Percentiles rank a stretch among this genome's conserved stretches.
These are phyloP conservation scores for Gossypium lobatum DNA, from an alignment of 441 rosid species.

Conservation along the genomic window DNA sequence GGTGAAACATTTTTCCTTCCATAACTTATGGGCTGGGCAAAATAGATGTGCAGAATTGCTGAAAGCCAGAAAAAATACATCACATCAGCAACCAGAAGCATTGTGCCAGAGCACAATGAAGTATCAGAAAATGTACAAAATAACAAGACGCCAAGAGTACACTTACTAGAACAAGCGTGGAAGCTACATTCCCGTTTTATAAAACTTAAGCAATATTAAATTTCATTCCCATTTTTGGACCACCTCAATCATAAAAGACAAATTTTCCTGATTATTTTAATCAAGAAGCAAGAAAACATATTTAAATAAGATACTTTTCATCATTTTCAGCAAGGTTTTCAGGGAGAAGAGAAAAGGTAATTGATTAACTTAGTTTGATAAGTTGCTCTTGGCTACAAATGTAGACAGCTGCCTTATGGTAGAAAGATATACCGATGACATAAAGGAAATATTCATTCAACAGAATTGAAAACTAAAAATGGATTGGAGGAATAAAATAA, in stretches of 20 bases:
- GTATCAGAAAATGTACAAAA: neutral
- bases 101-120: neutral
- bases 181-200: neutral
- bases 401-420: neutral
- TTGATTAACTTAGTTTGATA: neutral
- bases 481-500: neutral
- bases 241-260: neutral
- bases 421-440: neutral
- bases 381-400: neutral
- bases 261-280: neutral
- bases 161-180: neutral
- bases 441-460: neutral
- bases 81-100: neutral
- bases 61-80: slow-evolving; percentile 3
- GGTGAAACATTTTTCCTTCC: neutral
- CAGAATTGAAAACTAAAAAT: neutral
- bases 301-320: neutral
- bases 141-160: neutral
- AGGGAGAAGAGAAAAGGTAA: neutral
- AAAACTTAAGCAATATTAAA: neutral
- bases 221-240: neutral
- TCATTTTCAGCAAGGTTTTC: neutral
- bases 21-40: neutral
- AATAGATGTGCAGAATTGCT: neutral
- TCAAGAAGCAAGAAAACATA: neutral